Base-by-base conservation (phyloP, 2,329 filamentous ascomycete species). In the Cladosporium sp. region DNA sequence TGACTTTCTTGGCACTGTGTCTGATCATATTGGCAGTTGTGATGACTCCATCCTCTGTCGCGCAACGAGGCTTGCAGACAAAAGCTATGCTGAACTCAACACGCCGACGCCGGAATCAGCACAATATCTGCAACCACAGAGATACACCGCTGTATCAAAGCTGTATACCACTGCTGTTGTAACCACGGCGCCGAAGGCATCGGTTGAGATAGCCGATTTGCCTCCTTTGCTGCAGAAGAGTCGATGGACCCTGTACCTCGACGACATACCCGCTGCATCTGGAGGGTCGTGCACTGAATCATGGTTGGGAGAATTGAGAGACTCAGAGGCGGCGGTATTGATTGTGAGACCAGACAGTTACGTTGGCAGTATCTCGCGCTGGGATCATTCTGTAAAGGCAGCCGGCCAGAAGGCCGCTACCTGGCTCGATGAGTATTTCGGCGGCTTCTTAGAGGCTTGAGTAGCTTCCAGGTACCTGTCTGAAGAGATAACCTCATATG, bases 271-370 rank as follows among this genome's bases (percentile, higher is more conserved):
- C 2, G 76, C 80, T 13, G 77, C 79, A 24, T 80, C 82, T 63
- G 81, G 84, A 56, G 81, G 78, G 32, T 66, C 60, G 1, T 88
- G 84, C 70, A 88, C 83, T 9, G 80, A 85, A 65, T 90, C 88
- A 70, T 91, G 87, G 87, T 75, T 89, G 6, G 85, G 84, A 39
- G 79, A 76, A 45, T 73, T 89, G 3, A 75, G 73, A 0, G 75
- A 77, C 0, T 75, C 78, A 9, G 81, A 87, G 62, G 80, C 87
- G 5, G 84, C 82, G 4, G 80, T 90, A 39, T 76, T 87, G 39
- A 86, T 87, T 64, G 84, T 91, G 1, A 79, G 88, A 4, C 88
- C 88, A 0, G 88, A 91, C 70, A 87, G 88, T 10, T 91, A 90
- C 68, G 83, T 90, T 4, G 88, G 87, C 1, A 83, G 80, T n/a